These are phyloP conservation scores for Aspergillus persii DNA, from an alignment of 2,329 filamentous ascomycete genomes.

Conservation along the genomic window DNA sequence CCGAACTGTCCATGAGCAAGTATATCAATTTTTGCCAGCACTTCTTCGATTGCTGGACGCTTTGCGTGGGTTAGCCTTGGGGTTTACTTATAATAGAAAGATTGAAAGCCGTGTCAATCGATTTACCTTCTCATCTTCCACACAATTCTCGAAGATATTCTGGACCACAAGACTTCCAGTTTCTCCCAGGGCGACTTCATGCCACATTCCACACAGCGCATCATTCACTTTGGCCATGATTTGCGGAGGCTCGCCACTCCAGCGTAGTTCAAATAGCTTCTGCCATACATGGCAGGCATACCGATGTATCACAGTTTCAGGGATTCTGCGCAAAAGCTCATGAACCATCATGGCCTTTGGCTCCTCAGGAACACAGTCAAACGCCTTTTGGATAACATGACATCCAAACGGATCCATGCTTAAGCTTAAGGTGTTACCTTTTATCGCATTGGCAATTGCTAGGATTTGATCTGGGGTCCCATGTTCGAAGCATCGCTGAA, in stretches of 20 bases:
- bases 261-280: slow-evolving; percentile 96
- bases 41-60: slow-evolving; percentile 96
- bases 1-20: slow-evolving; percentile 97
- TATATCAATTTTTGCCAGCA: slow-evolving; percentile 90
- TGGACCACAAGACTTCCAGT: slow-evolving; percentile 97
- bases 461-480: slow-evolving; percentile 92
- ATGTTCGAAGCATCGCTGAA: slow-evolving; percentile 98
- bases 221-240: slow-evolving; percentile 99
- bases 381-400: slow-evolving; percentile 97
- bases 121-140: slow-evolving; percentile 93
- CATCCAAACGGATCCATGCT: slow-evolving; percentile 99
- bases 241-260: slow-evolving; percentile 90
- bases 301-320: slow-evolving; percentile 95
- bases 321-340: slow-evolving; percentile 89
- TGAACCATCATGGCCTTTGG: slow-evolving; percentile 99
- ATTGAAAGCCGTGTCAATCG: neutral
- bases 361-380: slow-evolving; percentile 94
- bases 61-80: slow-evolving; percentile 40
- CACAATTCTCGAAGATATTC: slow-evolving; percentile 99
- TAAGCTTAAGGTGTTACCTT: slow-evolving; percentile 86
- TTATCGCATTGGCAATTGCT: slow-evolving; percentile 89
- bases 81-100: neutral
- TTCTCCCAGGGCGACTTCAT: slow-evolving; percentile 94
- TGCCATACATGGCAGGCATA: slow-evolving; percentile 99
- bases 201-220: slow-evolving; percentile 93